phyloP scores from a whole-genome alignment of 805 yeast genomes.

The Sungouiella blattae region DNA sequence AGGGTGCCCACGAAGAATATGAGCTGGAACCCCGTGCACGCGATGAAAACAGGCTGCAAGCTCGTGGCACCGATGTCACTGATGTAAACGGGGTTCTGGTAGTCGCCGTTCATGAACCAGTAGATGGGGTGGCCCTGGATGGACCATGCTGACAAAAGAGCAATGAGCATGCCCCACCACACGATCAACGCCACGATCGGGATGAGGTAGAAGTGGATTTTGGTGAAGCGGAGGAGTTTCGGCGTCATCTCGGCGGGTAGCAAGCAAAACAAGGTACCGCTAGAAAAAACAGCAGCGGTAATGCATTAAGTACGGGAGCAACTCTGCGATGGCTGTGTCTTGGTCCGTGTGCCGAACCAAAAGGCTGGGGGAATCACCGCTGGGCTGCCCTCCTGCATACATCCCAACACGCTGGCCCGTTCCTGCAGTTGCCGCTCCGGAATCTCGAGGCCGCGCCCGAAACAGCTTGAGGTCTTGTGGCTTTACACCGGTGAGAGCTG shows the following conservation, averaged over 20 bases:
- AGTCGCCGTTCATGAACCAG: slow-evolving; percentile 42
- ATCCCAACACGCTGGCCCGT: too few species aligned
- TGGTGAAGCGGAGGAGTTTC: slow-evolving; percentile 29
- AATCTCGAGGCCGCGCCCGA: too few species aligned
- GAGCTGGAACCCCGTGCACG: slow-evolving; percentile 76
- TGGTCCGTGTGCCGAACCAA: background rate
- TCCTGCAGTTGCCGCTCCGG: too few species aligned
- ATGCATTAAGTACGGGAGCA: background rate
- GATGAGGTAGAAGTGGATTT: slow-evolving; percentile 49
- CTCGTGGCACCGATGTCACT: slow-evolving; percentile 88
- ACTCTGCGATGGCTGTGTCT: background rate
- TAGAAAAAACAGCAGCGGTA: background rate
- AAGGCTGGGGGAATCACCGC: too few species aligned
- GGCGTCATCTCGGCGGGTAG: slow-evolving; percentile 7
- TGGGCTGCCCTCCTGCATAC: too few species aligned
- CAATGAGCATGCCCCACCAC: slow-evolving; percentile 92
- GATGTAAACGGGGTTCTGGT: slow-evolving; percentile 61
- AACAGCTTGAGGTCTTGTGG: too few species aligned
- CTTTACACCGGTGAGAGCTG: too few species aligned
- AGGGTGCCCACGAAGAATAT: slow-evolving; percentile 64
- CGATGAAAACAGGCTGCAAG: slow-evolving; percentile 77
- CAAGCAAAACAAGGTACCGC: background rate
- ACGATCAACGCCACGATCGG: slow-evolving; percentile 65
- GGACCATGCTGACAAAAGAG: slow-evolving; percentile 76
- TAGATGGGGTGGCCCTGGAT: slow-evolving; percentile 75